These are phyloP conservation scores for Candida cerambycidarum DNA, from an alignment of 805 yeast genomes.

Conservation along the genomic window DNA sequence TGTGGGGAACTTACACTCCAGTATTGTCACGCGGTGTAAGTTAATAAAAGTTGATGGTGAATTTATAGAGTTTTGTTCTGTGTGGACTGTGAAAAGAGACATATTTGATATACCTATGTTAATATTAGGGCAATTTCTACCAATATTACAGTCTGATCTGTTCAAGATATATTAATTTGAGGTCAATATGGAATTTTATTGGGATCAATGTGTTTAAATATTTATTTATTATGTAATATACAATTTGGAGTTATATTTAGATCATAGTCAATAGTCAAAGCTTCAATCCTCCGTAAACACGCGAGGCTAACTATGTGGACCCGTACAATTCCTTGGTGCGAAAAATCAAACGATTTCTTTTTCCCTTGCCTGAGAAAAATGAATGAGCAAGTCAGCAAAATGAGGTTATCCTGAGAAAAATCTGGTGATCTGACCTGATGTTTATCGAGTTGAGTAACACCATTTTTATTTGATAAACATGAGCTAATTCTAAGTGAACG, in stretches of 20 bases:
- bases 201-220: too few relatives aligned
- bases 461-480: background rate
- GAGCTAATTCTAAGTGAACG: background rate
- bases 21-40: constrained; percentile 52
- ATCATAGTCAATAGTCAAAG: background rate
- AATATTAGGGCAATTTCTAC: constrained; percentile 78
- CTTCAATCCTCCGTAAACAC: background rate
- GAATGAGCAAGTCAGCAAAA: background rate
- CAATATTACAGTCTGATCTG: constrained; percentile 46
- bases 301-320: too few relatives aligned
- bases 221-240: background rate
- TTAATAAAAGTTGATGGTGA: constrained; percentile 32
- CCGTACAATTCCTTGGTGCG: too few relatives aligned
- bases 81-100: constrained; percentile 84
- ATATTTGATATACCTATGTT: constrained; percentile 83
- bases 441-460: background rate
- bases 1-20: constrained; percentile 61
- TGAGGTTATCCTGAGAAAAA: constrained; percentile 6
- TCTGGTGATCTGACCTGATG: constrained; percentile 11
- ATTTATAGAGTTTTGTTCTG: constrained; percentile 65
- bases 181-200: too few relatives aligned
- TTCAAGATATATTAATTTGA: constrained; percentile 28
- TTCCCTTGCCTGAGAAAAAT: background rate
- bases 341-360: constrained; percentile 1
- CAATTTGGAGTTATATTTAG: background rate